Evolutionary conservation across 768 basidiomycete genomes (phyloP).

Genomic region (Boletus rubropictus): DNA sequence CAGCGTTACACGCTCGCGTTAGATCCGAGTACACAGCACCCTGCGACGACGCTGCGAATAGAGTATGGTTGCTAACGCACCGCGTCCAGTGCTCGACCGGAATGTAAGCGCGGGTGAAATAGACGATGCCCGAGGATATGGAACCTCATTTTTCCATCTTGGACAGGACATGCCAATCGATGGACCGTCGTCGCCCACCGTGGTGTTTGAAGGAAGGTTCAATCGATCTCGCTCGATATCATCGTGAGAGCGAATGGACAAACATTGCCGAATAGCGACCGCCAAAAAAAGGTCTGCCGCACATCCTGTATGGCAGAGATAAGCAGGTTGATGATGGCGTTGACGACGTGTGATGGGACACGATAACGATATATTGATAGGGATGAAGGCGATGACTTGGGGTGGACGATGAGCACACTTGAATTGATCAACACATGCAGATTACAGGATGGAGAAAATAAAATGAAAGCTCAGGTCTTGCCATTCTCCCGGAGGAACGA

Average conservation of each 20-base stretch:
- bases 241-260: constrained; percentile 13
- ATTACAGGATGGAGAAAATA: not conserved
- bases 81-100: not conserved
- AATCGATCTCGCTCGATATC: constrained; percentile 8
- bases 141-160: constrained; percentile 5
- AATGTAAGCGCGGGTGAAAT: not conserved
- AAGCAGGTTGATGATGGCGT: constrained; percentile 4
- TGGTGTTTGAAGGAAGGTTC: constrained; percentile 13
- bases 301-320: constrained; percentile 10
- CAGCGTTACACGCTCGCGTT: not conserved
- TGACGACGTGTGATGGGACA: constrained; percentile 1
- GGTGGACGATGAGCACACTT: not conserved
- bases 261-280: not conserved
- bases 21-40: not conserved
- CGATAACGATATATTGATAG: not conserved
- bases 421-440: not conserved
- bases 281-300: constrained; percentile 3
- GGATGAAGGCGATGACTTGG: not conserved
- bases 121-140: not conserved
- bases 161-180: constrained; percentile 4
- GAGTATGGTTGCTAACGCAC: no score
- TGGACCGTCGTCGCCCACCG: constrained; percentile 1
- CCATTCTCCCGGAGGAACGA: not conserved
- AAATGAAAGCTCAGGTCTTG: not conserved
- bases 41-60: no score